Evolutionary conservation across 1,284 basidiomycete species (phyloP).

Genomic region (Sporisorium sorghi): DNA sequence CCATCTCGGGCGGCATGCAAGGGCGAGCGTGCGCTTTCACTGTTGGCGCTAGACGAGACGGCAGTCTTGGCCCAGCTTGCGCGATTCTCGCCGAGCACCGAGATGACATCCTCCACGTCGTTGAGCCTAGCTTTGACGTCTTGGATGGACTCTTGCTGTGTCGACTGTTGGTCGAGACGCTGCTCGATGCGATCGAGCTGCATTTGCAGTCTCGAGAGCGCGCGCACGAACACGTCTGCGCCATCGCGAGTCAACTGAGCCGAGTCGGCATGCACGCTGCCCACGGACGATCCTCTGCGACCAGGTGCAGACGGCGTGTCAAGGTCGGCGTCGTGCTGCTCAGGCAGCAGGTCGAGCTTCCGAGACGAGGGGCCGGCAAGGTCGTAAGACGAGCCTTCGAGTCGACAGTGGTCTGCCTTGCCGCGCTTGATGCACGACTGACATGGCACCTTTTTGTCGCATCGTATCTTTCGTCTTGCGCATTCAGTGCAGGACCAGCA

Average conservation of each 20-base stretch:
- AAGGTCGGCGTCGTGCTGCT: conserved; percentile 13
- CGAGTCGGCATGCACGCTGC: conserved; percentile 4
- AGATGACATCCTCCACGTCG: conserved; percentile 45
- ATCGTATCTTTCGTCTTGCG: conserved; percentile 52
- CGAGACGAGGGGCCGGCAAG: conserved; percentile 19
- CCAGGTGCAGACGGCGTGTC: conserved; percentile 9
- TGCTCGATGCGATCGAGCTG: conserved; percentile 48
- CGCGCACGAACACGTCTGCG: conserved; percentile 17
- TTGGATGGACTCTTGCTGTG: conserved; percentile 23
- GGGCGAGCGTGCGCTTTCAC: background rate
- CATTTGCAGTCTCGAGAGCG: conserved; percentile 25
- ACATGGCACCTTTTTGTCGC: conserved; percentile 59
- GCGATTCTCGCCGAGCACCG: conserved; percentile 33
- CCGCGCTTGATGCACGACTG: conserved; percentile 54
- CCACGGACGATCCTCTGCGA: conserved; percentile 16
- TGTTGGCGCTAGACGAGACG: background rate
- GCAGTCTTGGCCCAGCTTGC: conserved; percentile 20
- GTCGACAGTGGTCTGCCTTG: conserved; percentile 40
- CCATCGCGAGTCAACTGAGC: conserved; percentile 3
- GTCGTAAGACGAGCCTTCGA: conserved; percentile 29
- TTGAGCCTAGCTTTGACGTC: conserved; percentile 39
- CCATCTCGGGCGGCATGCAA: background rate
- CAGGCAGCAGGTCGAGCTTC: conserved; percentile 7
- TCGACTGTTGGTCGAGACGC: conserved; percentile 21
- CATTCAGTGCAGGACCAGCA: conserved; percentile 61